phyloP scores from a whole-genome alignment of 2,329 filamentous ascomycete species.

The Raffaelea arxii region DNA sequence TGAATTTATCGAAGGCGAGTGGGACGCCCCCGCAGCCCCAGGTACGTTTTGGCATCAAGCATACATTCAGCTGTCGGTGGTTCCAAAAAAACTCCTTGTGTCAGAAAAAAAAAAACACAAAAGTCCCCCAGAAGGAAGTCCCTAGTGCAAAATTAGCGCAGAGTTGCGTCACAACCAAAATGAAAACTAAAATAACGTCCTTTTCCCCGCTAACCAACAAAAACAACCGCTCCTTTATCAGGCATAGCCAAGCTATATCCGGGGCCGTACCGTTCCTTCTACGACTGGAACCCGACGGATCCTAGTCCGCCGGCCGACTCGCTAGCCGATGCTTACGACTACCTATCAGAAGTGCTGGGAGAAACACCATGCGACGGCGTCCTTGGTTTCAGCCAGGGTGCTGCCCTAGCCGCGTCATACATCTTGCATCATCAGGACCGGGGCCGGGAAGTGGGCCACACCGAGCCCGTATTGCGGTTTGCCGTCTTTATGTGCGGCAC shows the following conservation, averaged over 20 bases:
- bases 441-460: too few species aligned
- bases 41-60: too few species aligned
- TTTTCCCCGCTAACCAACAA: too few species aligned
- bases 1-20: slow-evolving; percentile 1
- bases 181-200: too few species aligned
- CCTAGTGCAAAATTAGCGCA: too few species aligned
- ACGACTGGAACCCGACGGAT: neutral
- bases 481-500: neutral
- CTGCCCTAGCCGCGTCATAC: neutral
- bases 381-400: slow-evolving; percentile 1
- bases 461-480: neutral
- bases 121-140: too few species aligned
- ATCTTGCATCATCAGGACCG: neutral
- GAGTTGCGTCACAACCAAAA: too few species aligned
- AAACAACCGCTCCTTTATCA: too few species aligned
- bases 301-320: neutral
- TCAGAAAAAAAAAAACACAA: too few species aligned
- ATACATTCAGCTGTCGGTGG: too few species aligned
- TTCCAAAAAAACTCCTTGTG: too few species aligned
- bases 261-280: neutral
- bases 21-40: neutral
- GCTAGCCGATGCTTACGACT: neutral
- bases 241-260: neutral
- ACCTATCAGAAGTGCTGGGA: neutral
- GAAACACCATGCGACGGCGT: neutral